Conservation (phyloP, 164 flowering plant species). For the Magnolia changhungtana region DNA sequence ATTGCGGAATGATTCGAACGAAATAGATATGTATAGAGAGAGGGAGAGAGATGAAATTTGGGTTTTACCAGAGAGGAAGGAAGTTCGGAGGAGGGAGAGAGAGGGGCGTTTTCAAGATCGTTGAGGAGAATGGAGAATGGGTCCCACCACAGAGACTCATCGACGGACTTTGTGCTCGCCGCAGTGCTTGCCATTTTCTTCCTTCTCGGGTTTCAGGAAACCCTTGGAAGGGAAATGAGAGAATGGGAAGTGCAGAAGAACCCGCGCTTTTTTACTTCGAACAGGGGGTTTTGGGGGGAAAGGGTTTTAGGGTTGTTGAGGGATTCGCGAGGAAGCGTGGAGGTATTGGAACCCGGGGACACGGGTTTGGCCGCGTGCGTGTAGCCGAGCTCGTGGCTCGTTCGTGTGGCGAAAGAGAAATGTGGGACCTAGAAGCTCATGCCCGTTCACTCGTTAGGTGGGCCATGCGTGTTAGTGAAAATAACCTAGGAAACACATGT, state of each 20-base stretch:
- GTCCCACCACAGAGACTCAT: conserved; percentile 88
- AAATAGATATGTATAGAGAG: not conserved
- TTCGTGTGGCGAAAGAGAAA: no score
- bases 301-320: no score
- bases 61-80: conserved; percentile 49
- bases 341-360: no score
- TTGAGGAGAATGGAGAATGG: conserved; percentile 58
- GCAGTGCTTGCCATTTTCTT: not conserved
- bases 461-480: no score
- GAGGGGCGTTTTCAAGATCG: conserved; percentile 63
- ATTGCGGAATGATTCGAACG: not conserved
- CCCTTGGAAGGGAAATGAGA: not conserved
- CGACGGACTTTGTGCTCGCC: conserved; percentile 43
- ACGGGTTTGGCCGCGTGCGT: no score
- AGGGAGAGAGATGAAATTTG: conserved; percentile 4
- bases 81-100: conserved; percentile 31
- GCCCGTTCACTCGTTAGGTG: no score
- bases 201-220: not conserved
- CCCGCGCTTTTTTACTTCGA: not conserved
- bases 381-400: no score
- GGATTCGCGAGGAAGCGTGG: no score
- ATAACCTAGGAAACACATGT: no score
- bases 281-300: no score
- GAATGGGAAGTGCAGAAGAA: not conserved
- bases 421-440: no score